phyloP scores from a whole-genome alignment of 768 basidiomycete genomes.

The Leccinum olivaceopallidum region DNA sequence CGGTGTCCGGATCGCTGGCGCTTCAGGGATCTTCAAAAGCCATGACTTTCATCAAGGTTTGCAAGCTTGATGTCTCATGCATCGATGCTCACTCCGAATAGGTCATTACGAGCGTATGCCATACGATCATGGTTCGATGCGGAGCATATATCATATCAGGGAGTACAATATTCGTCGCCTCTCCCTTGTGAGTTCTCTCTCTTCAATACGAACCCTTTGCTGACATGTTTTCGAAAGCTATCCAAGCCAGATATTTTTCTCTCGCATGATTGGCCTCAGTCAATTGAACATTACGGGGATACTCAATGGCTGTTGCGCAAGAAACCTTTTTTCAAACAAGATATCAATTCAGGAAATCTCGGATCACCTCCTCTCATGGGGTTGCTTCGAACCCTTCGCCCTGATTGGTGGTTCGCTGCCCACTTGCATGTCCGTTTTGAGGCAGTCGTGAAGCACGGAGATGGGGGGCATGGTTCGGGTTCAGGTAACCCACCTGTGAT shows the following conservation, averaged over 20 bases:
- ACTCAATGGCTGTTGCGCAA: constrained; percentile 59
- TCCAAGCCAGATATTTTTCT: constrained; percentile 74
- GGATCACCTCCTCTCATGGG: constrained; percentile 89
- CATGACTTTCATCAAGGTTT: constrained; percentile 72
- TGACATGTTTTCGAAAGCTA: constrained; percentile 39
- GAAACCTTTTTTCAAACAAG: constrained; percentile 76
- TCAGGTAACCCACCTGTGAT: neutral
- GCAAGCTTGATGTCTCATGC: constrained; percentile 9
- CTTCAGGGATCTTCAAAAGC: constrained; percentile 87
- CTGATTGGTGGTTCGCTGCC: constrained; percentile 90
- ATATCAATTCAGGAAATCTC: constrained; percentile 65
- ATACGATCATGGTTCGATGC: constrained; percentile 68
- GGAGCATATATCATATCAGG: constrained; percentile 90
- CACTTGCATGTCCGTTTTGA: constrained; percentile 90
- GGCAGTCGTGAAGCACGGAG: constrained; percentile 57
- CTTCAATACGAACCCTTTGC: neutral
- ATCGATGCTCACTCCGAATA: constrained; percentile 28
- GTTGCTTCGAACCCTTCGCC: constrained; percentile 68
- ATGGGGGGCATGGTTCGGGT: neutral
- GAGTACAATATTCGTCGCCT: constrained; percentile 81
- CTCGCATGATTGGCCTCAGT: constrained; percentile 95
- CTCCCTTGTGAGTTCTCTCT: constrained; percentile 53
- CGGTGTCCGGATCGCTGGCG: constrained; percentile 85
- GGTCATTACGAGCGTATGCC: constrained; percentile 84
- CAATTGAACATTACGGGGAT: constrained; percentile 83